Base-by-base conservation (phyloP, 305 asterid genomes). In the Fraxinus latifolia region DNA sequence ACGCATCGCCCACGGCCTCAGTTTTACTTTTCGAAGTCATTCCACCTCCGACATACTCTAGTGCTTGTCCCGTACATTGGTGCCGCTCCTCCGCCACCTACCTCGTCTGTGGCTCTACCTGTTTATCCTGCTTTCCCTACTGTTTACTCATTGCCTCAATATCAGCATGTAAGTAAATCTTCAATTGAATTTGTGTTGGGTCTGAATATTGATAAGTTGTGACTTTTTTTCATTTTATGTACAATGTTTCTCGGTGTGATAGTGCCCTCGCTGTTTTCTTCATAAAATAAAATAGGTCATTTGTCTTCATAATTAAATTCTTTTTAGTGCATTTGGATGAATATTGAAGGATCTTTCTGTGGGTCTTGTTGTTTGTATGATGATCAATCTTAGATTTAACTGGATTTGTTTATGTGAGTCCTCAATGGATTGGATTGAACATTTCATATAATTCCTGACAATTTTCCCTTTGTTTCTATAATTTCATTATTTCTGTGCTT, bases 1-100 rank as follows among this genome's bases (percentile, higher is more conserved):
- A 95, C 85, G 76, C 97, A 21, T 88, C 90, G 5, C 33, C 34
- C 32, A 62, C 72, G 50, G 80, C 87, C 80, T 77, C 86, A 77
- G 73, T 83, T 95, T 47, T 94, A 94, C 86, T 96, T 94, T 44
- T 96, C 97, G 84, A 92, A 95, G 78, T 95, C 98, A 21, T 93
- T 95, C 84, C 98, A 95, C 85, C 97, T 93, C 58, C 98, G 93
- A 72, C 98, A 89, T 73, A 76, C 88, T 80, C 87, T 87, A 29
- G 85, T 86, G 58, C 92, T 85, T 27, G 87, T 83, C 31, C 75
- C 93, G 31, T 90, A 91, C 84, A 89, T 87, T 81, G 95, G 91
- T 29, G 93, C 90, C 79, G 93, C 97, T 27, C 85, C 89, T 74
- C 87, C 93, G 7, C 91, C 94, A 5, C n/a, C 87, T 82, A 74